Evolutionary conservation across 2,329 filamentous ascomycete species (phyloP).

Genomic region (Exophiala alcalophila): DNA sequence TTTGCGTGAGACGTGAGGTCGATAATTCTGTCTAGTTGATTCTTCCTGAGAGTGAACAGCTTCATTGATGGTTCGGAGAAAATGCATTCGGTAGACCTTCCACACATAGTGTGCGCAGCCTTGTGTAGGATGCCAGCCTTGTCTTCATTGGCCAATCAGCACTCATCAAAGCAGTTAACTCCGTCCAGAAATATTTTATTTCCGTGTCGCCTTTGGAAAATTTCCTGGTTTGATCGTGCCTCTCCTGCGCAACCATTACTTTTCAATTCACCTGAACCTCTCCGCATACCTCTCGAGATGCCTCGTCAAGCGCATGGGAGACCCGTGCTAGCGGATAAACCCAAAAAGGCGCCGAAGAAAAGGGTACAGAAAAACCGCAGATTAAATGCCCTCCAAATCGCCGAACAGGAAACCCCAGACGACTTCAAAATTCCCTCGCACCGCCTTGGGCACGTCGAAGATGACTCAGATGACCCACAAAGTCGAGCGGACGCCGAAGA

Average conservation of each 20-base stretch:
- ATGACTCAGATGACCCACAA: slow-evolving; percentile 51
- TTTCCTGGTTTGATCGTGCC: not conserved
- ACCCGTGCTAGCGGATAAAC: slow-evolving; percentile 31
- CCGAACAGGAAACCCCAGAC: slow-evolving; percentile 56
- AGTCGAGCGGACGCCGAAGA: slow-evolving; percentile 37
- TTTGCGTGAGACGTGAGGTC: too few species aligned
- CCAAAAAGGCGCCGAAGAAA: slow-evolving; percentile 33
- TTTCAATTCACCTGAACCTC: not conserved
- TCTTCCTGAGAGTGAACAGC: too few species aligned
- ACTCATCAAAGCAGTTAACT: slow-evolving; percentile 1
- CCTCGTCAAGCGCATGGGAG: slow-evolving; percentile 31
- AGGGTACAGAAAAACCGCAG: slow-evolving; percentile 41
- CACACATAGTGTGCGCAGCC: too few species aligned
- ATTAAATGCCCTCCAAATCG: slow-evolving; percentile 64
- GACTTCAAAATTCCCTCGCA: slow-evolving; percentile 53
- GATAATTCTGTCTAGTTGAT: too few species aligned
- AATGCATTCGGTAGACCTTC: too few species aligned
- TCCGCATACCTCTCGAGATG: slow-evolving; percentile 12
- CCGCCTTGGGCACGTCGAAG: slow-evolving; percentile 56
- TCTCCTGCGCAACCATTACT: not conserved
- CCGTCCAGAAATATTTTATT: not conserved
- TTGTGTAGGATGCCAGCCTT: too few species aligned
- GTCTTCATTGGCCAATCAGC: too few species aligned
- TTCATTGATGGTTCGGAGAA: too few species aligned
- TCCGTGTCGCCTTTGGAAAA: slow-evolving; percentile 3